Conservation (phyloP, 2,329 filamentous ascomycete species). For the Fusarium longipes region DNA sequence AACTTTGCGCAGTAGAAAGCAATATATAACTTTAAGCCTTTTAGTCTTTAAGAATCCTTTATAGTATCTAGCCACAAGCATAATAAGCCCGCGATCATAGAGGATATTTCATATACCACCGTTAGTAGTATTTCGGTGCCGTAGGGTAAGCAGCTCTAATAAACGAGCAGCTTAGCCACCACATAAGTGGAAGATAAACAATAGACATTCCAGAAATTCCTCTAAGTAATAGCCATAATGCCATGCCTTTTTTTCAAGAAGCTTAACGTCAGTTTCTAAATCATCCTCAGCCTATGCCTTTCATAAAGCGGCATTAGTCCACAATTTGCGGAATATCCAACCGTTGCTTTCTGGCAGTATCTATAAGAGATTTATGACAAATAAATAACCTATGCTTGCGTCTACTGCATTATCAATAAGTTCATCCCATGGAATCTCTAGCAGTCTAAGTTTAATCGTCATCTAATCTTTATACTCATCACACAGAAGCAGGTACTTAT, state of each 20-base stretch:
- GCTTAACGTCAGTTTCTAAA: background rate
- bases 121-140: background rate
- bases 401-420: conserved; percentile 1
- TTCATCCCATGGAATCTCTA: background rate
- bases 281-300: background rate
- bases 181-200: background rate
- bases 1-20: background rate
- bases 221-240: background rate
- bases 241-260: background rate
- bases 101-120: background rate
- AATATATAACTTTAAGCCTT: background rate
- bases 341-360: background rate
- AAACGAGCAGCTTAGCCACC: background rate
- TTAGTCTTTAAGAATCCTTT: background rate
- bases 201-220: background rate
- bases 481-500: conserved; percentile 3
- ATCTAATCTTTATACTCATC: background rate
- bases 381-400: background rate
- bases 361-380: background rate
- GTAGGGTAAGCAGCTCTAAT: background rate
- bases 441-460: background rate
- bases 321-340: background rate
- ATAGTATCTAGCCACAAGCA: background rate
- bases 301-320: background rate
- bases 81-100: background rate